These are phyloP conservation scores for Ensete glaucum DNA, from an alignment of 176 grass and related monocot species.

Conservation along the genomic window DNA sequence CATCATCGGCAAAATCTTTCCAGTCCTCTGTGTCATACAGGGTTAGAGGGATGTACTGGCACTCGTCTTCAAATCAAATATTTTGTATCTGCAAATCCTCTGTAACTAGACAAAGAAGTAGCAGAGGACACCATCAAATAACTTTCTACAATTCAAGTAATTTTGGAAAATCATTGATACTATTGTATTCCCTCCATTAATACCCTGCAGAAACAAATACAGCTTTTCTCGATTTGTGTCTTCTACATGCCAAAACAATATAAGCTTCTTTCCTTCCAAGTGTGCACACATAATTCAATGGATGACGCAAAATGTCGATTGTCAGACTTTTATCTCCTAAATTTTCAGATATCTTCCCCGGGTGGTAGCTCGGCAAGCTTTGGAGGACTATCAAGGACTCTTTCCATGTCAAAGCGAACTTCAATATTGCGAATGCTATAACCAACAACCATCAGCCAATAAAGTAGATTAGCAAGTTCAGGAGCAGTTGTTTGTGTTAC, in stretches of 20 bases:
- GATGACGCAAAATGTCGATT: no score
- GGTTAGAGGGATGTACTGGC: no score
- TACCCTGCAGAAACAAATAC: neutral
- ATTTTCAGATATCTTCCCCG: constrained; percentile 42
- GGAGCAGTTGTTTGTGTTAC: constrained; percentile 61
- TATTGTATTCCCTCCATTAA: neutral
- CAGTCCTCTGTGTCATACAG: no score
- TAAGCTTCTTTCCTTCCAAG: neutral
- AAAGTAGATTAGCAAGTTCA: constrained; percentile 72
- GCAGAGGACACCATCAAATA: neutral
- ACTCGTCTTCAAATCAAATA: no score
- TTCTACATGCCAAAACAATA: neutral
- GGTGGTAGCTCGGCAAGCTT: constrained; percentile 65
- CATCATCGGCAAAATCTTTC: no score
- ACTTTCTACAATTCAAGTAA: neutral
- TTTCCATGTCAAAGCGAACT: constrained; percentile 91
- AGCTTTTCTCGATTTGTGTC: no score
- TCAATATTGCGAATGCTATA: constrained; percentile 93
- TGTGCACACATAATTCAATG: no score
- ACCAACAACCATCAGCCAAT: constrained; percentile 88
- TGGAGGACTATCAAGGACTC: constrained; percentile 53
- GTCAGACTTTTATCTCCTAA: neutral
- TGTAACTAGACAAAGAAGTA: no score
- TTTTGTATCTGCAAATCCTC: no score
- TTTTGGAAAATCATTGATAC: neutral